These are phyloP conservation scores for Globisporangium ultimum DNA, from an alignment of 352 stramenopile genomes.

Conservation along the genomic window DNA sequence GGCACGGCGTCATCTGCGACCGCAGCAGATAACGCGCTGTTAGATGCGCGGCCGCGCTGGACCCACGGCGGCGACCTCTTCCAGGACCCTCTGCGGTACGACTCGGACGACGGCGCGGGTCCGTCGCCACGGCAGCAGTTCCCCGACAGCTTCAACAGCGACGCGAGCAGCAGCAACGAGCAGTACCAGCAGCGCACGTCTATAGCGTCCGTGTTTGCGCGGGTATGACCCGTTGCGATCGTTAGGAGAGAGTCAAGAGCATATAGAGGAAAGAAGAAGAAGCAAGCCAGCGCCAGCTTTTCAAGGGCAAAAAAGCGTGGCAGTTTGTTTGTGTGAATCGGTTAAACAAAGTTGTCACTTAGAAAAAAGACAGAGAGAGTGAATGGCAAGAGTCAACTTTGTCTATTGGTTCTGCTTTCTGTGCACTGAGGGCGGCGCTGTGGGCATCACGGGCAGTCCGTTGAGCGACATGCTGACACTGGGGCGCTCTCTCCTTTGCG, in stretches of 20 bases:
- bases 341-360: no score
- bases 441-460: constrained; percentile 37
- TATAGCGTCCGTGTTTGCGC: constrained; percentile 13
- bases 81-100: constrained; percentile 77
- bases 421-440: constrained; percentile 15
- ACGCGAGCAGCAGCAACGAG: constrained; percentile 34
- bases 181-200: constrained; percentile 24
- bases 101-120: constrained; percentile 70
- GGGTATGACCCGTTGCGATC: constrained; percentile 8
- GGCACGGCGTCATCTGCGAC: constrained; percentile 40
- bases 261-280: not conserved
- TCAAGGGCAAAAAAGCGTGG: no score
- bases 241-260: constrained; percentile 8
- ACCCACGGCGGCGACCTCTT: constrained; percentile 81
- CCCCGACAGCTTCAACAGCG: constrained; percentile 65
- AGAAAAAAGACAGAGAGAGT: no score
- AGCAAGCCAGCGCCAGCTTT: no score
- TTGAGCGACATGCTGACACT: constrained; percentile 57
- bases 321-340: no score
- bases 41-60: constrained; percentile 41
- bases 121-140: constrained; percentile 57
- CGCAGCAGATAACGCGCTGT: constrained; percentile 23
- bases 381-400: no score
- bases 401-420: constrained; percentile 10
- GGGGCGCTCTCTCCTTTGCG: not conserved